Conservation (phyloP, 768 basidiomycete species). For the Boletus vermiculosoides region DNA sequence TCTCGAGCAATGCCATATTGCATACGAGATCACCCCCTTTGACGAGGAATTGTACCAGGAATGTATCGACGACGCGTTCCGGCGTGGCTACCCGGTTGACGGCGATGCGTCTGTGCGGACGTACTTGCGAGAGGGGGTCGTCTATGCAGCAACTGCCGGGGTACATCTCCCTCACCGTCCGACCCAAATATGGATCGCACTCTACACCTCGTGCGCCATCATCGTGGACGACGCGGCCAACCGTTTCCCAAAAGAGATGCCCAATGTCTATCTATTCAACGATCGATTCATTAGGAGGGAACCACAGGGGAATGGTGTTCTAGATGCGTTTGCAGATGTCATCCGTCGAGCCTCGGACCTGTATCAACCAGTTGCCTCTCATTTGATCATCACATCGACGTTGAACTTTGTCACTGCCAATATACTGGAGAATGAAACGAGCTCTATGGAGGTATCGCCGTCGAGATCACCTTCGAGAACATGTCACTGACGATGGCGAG, state of each 20-base stretch:
- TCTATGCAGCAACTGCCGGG: conserved; percentile 9
- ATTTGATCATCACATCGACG: conserved; percentile 35
- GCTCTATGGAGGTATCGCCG: conserved; percentile 20
- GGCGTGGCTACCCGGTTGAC: background rate
- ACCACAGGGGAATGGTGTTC: conserved; percentile 27
- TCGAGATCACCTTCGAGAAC: background rate
- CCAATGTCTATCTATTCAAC: background rate
- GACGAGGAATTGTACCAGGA: background rate
- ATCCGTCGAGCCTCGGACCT: conserved; percentile 26
- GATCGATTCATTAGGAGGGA: background rate
- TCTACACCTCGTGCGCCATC: conserved; percentile 35
- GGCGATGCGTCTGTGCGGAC: background rate
- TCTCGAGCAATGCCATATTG: background rate
- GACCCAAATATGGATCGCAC: conserved; percentile 26
- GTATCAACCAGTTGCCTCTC: conserved; percentile 26
- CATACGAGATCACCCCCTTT: background rate
- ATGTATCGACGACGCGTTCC: background rate
- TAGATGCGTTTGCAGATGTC: conserved; percentile 32
- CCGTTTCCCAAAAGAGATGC: background rate
- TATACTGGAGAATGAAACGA: conserved; percentile 24
- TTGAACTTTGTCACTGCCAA: conserved; percentile 29
- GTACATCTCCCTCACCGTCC: conserved; percentile 19
- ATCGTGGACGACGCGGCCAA: conserved; percentile 32
- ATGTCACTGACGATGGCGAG: background rate
- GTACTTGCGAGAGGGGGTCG: background rate